Conservation (phyloP, 2,329 filamentous ascomycete species). For the Orbilia quercus region DNA sequence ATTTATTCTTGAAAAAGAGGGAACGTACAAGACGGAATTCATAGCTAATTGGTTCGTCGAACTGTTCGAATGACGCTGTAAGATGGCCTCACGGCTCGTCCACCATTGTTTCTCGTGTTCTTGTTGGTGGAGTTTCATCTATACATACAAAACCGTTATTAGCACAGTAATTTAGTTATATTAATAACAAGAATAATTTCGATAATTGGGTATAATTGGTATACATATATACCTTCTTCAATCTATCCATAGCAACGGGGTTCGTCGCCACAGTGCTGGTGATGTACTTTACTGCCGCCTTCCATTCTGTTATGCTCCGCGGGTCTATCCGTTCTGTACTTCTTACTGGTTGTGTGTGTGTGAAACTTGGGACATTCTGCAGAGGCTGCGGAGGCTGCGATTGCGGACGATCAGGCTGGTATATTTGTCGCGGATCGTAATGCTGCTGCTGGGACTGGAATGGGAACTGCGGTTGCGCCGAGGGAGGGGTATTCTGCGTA, state of each 20-base stretch:
- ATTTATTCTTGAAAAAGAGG: neutral
- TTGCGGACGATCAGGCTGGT: constrained; percentile 35
- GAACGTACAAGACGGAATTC: constrained; percentile 43
- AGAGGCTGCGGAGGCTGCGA: constrained; percentile 6
- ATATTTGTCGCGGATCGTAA: constrained; percentile 46
- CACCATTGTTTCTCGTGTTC: constrained; percentile 59
- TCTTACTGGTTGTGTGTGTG: constrained; percentile 1
- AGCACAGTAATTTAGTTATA: neutral
- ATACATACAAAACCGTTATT: neutral
- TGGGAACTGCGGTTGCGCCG: constrained; percentile 1
- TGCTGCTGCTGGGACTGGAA: constrained; percentile 15
- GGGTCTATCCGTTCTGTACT: constrained; percentile 35
- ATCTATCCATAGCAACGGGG: constrained; percentile 50
- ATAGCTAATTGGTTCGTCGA: constrained; percentile 52
- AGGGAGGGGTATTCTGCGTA: constrained; percentile 1
- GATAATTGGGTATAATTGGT: neutral
- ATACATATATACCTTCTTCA: constrained; percentile 55
- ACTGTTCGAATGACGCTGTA: constrained; percentile 56
- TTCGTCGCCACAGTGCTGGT: constrained; percentile 57
- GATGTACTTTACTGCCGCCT: constrained; percentile 58
- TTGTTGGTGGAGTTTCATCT: constrained; percentile 59
- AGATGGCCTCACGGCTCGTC: constrained; percentile 56
- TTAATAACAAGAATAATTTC: neutral
- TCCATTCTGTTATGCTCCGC: constrained; percentile 58
- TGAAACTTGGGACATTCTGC: neutral